Conservation (phyloP, 192 early-diverging fungal species). For the Pilaira anomala region DNA sequence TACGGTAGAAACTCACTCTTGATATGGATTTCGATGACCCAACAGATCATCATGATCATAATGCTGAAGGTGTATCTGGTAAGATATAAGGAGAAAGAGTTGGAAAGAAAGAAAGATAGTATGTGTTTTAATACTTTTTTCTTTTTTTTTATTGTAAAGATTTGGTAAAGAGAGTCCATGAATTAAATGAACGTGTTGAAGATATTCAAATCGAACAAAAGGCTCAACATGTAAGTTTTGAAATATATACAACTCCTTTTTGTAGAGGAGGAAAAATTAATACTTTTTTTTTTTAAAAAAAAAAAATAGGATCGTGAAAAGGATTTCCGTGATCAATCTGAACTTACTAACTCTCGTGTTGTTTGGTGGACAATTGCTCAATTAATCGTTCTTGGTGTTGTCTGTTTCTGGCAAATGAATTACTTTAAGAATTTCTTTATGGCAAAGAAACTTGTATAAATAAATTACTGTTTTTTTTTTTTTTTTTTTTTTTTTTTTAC, state of each 20-base stretch:
- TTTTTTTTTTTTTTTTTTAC: too few relatives aligned
- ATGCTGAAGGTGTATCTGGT: constrained; percentile 34
- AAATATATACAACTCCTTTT: not conserved
- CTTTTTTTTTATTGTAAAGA: too few relatives aligned
- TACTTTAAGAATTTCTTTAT: constrained; percentile 85
- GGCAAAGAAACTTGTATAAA: constrained; percentile 86
- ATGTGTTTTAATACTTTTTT: not conserved
- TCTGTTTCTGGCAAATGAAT: constrained; percentile 85
- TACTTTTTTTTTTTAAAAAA: constrained; percentile 19
- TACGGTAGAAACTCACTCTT: constrained; percentile 41
- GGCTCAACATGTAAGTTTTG: constrained; percentile 74
- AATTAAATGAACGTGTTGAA: constrained; percentile 78
- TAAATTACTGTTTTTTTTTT: not conserved
- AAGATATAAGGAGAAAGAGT: constrained; percentile 23
- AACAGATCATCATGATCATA: constrained; percentile 27
- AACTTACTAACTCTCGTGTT: constrained; percentile 79
- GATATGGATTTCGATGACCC: constrained; percentile 48
- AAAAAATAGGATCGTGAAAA: constrained; percentile 74
- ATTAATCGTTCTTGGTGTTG: constrained; percentile 68
- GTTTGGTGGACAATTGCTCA: constrained; percentile 89
- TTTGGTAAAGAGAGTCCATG: constrained; percentile 66
- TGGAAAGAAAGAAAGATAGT: not conserved
- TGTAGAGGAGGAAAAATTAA: not conserved
- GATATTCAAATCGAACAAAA: constrained; percentile 86
- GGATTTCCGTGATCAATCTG: constrained; percentile 86